Base-by-base conservation (phyloP, 225 moss, liverwort and hornwort species). In the Neckera pumila region DNA sequence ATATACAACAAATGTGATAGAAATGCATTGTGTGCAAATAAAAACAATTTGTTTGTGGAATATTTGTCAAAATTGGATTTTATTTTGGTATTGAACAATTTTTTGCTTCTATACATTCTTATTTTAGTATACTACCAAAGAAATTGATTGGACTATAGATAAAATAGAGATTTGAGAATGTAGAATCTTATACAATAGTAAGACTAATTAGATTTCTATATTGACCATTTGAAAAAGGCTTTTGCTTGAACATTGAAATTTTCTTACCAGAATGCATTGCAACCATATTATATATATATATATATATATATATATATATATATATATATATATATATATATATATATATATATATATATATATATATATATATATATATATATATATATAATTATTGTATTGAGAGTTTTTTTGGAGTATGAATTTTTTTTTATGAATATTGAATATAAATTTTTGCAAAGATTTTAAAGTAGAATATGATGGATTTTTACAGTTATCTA, bases 111-210 rank as follows among this genome's bases (percentile, higher is more conserved):
- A n/a, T 22, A 21, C 7, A n/a, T 22, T 67, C 22, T 12, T 22
- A 67, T 22, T 67, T 67, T 67, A 67, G 36, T n/a, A n/a, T 3
- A 12, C 17, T 18, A 64, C 22, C 0, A 6, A 67, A 67, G 6
- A 67, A n/a, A 69, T 69, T 69, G 21, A 2, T 67, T 12, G 21
- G n/a, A 21, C 3, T 67, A 1, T 64, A n/a, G 11, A 21, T 12
- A 11, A 22, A 67, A n/a, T 2, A 36, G 1, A 21, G 8, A n/a
- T 12, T n/a, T n/a, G 6, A n/a, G 4, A n/a, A 1, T 7, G 2
- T 67, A n/a, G 21, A 67, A 67, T 69, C 23, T 22, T 69, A 23
- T 23, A 2, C 23, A 38, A 13, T 70, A 3, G 13, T 25, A 70
- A 69, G 40, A 40, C 8, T 40, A 70, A 40, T 0, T 70, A 0